Evolutionary conservation across 1,284 basidiomycete genomes (phyloP), one percentile per base, ranked within the genome.

Genomic region (Schizopora paradoxa): DNA sequence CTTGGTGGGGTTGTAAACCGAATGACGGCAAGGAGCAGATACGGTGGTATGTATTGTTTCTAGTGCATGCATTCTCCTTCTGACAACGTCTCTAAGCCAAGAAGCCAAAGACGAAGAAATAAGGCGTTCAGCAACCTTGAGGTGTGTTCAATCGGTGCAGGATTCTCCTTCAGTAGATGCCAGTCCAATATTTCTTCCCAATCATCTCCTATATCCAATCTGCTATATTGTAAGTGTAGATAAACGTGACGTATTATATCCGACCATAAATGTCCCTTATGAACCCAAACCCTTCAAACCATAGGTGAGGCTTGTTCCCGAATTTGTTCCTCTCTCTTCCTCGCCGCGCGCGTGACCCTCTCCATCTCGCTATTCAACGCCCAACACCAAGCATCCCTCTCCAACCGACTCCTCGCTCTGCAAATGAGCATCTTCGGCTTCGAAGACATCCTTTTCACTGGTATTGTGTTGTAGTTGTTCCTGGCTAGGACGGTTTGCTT

Each of bases 1-100:
- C 83, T 96, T 52, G 83, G 84, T 47, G 92, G 88, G 45, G 96
- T 99, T 2, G 88, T 91, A 3, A 88, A 87, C 48, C 76, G 96
- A 57, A 75, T 76, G 41, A 82, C 77, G 10, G 78, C 86, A 32
- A 77, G 96, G 51, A 97, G 92, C 70, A 89, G 86, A 77, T 99
- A 98, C 61, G 96, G 88, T 66, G 86, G 91, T 93, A 65, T 54
- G 82, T 45, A 16, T 40, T 28, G 31, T 35, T 34, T 14, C 7
- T 41, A 35, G 36, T 26, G 46, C 51, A 49, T 43, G 41, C 22
- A 33, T n/a, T 31, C 45, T 58, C 66, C 65, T 54, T 29, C 45
- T 47, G 0, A 41, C n/a, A n/a, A n/a, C 27, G 26, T 23, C 22
- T 26, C 16, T 38, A 21, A 86, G 91, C 77, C 36, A 95, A 96